phyloP scores from a whole-genome alignment of 2,329 filamentous ascomycete genomes.

The Cytospora leucostoma region DNA sequence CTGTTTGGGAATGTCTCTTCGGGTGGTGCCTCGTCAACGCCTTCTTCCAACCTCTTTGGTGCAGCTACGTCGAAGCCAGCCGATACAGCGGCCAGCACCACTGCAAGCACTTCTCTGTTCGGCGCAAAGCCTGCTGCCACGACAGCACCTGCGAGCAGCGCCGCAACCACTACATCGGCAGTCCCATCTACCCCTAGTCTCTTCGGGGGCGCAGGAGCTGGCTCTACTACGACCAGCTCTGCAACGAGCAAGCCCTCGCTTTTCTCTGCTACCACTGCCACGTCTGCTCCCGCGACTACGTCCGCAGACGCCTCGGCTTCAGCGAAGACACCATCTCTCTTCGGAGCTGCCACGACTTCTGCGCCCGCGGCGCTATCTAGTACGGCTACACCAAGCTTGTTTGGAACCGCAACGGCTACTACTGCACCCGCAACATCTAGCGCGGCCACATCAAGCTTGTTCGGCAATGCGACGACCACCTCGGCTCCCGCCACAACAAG shows the following conservation, averaged over 20 bases:
- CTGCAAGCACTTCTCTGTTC: constrained; percentile 38
- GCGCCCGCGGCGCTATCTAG: constrained; percentile 32
- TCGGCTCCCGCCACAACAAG: constrained; percentile 31
- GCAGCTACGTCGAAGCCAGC: constrained; percentile 32
- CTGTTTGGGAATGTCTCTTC: constrained; percentile 17
- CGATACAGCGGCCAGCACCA: constrained; percentile 31
- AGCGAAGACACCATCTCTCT: constrained; percentile 13
- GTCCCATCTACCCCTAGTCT: constrained; percentile 26
- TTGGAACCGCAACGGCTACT: constrained; percentile 34
- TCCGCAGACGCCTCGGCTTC: constrained; percentile 21
- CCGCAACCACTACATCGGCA: constrained; percentile 25
- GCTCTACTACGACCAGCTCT: constrained; percentile 19
- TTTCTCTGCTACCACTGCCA: constrained; percentile 33
- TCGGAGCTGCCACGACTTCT: constrained; percentile 13
- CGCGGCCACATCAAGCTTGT: constrained; percentile 20
- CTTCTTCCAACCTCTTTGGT: constrained; percentile 22
- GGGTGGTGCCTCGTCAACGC: constrained; percentile 8
- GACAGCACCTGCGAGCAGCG: constrained; percentile 35
- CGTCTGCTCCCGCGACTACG: constrained; percentile 30
- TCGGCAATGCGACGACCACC: constrained; percentile 33
- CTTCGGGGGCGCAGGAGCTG: constrained; percentile 1
- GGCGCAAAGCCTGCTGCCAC: constrained; percentile 43
- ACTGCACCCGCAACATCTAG: constrained; percentile 27
- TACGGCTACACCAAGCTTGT: constrained; percentile 33
- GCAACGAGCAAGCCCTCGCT: constrained; percentile 32